phyloP scores from a whole-genome alignment of 805 yeast genomes.

The Candida sithepensis region DNA sequence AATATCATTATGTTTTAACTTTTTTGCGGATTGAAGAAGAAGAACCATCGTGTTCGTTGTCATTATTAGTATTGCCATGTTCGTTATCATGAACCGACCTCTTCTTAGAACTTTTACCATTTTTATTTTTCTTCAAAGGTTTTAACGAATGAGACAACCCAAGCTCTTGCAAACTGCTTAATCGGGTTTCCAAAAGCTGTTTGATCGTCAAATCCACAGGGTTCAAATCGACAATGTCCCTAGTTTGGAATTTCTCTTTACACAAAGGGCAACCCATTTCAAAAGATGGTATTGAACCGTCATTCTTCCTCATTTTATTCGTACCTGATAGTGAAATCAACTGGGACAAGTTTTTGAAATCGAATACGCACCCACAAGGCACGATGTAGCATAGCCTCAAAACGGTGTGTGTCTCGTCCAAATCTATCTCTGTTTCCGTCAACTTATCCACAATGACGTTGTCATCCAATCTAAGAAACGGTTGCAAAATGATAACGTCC shows the following conservation, averaged over 20 bases:
- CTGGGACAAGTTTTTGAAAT: slow-evolving; percentile 28
- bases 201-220: slow-evolving; percentile 8
- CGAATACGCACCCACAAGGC: slow-evolving; percentile 42
- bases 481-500: slow-evolving; percentile 34
- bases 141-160: slow-evolving; percentile 37
- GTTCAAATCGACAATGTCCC: slow-evolving; percentile 34
- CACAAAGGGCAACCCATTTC: slow-evolving; percentile 41
- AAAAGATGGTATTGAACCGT: no score
- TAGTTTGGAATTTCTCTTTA: slow-evolving; percentile 12
- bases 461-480: slow-evolving; percentile 34
- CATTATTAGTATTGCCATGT: background rate
- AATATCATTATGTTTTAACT: slow-evolving; percentile 2
- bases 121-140: slow-evolving; percentile 21
- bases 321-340: slow-evolving; percentile 6
- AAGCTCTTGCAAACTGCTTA: slow-evolving; percentile 13
- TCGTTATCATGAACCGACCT: background rate
- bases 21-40: background rate
- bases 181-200: slow-evolving; percentile 12
- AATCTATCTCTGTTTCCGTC: background rate
- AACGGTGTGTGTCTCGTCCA: slow-evolving; percentile 10
- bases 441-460: slow-evolving; percentile 5
- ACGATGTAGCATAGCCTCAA: slow-evolving; percentile 39
- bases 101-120: slow-evolving; percentile 10
- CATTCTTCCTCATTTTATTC: slow-evolving; percentile 4
- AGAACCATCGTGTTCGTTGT: background rate